Evolutionary conservation across 1,139 yeast genomes (phyloP).

Genomic region (Debaryomycetaceae sp.): DNA sequence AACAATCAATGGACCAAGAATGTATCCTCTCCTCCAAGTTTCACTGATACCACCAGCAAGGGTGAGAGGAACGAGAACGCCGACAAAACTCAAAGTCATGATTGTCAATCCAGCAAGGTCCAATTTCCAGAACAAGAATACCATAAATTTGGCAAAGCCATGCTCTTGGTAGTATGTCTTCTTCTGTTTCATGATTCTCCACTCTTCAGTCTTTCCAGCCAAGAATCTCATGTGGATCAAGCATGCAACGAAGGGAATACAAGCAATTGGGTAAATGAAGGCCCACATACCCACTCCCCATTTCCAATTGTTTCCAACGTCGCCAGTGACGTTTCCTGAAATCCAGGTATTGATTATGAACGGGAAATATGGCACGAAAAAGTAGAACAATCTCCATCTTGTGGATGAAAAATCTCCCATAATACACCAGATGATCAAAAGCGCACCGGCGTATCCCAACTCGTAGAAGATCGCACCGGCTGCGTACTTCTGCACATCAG

Average conservation of each 20-base stretch:
- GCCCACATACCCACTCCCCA: conserved; percentile 41
- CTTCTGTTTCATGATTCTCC: conserved; percentile 23
- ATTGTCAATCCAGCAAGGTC: conserved; percentile 31
- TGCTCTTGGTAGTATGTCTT: conserved; percentile 23
- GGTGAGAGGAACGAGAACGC: conserved; percentile 36
- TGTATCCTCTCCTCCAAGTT: conserved; percentile 27
- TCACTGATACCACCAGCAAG: conserved; percentile 31
- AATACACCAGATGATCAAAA: conserved; percentile 46
- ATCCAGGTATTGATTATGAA: conserved; percentile 68
- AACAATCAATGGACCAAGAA: conserved; percentile 33
- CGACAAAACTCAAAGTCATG: conserved; percentile 28
- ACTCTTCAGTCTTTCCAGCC: conserved; percentile 32
- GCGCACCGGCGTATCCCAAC: conserved; percentile 59
- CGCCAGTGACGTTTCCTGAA: conserved; percentile 43
- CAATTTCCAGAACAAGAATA: conserved; percentile 29
- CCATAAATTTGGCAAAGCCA: conserved; percentile 17
- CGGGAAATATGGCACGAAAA: conserved; percentile 59
- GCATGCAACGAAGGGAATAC: conserved; percentile 28
- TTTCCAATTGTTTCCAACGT: conserved; percentile 16
- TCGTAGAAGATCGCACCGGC: conserved; percentile 65
- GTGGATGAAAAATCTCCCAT: conserved; percentile 56
- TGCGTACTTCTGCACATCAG: conserved; percentile 55
- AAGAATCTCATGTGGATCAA: conserved; percentile 30
- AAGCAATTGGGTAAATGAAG: conserved; percentile 34
- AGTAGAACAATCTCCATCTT: conserved; percentile 58